Evolutionary conservation across 306 rosid genomes (phyloP).

Genomic region (Lathyrus tuberosus): DNA sequence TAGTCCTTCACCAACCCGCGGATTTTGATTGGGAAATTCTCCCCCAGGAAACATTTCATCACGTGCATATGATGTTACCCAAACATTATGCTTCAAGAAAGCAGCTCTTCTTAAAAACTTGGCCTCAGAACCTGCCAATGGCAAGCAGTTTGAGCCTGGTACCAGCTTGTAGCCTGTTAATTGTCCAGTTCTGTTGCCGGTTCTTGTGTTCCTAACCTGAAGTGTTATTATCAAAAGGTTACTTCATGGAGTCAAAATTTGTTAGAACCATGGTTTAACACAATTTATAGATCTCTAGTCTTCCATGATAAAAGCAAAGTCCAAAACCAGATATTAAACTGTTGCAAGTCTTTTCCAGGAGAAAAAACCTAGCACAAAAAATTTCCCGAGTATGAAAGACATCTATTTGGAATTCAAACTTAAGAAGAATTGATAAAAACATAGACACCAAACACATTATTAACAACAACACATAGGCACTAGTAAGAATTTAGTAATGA

Average conservation of each 20-base stretch:
- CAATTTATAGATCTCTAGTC: background rate
- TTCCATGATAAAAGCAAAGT: constrained; percentile 3
- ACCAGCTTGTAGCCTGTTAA: constrained; percentile 88
- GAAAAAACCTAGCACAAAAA: constrained; percentile 18
- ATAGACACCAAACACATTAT: background rate
- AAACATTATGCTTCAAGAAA: constrained; percentile 91
- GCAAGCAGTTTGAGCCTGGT: constrained; percentile 88
- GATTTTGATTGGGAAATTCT: constrained; percentile 93
- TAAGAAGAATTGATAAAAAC: background rate
- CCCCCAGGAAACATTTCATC: constrained; percentile 88
- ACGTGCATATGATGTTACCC: constrained; percentile 76
- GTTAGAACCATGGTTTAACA: constrained; percentile 7
- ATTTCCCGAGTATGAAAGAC: constrained; percentile 10
- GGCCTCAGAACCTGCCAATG: constrained; percentile 84
- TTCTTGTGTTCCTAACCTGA: constrained; percentile 84
- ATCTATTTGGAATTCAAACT: background rate
- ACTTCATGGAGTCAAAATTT: background rate
- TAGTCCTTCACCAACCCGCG: constrained; percentile 77
- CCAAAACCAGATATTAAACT: constrained; percentile 18
- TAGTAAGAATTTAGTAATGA: background rate
- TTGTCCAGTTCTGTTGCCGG: constrained; percentile 86
- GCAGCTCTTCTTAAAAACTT: constrained; percentile 89
- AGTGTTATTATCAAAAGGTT: constrained; percentile 31
- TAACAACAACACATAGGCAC: background rate
- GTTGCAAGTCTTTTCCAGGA: background rate